These are phyloP conservation scores for Candida insectalens DNA, from an alignment of 805 yeast genomes.

Conservation along the genomic window DNA sequence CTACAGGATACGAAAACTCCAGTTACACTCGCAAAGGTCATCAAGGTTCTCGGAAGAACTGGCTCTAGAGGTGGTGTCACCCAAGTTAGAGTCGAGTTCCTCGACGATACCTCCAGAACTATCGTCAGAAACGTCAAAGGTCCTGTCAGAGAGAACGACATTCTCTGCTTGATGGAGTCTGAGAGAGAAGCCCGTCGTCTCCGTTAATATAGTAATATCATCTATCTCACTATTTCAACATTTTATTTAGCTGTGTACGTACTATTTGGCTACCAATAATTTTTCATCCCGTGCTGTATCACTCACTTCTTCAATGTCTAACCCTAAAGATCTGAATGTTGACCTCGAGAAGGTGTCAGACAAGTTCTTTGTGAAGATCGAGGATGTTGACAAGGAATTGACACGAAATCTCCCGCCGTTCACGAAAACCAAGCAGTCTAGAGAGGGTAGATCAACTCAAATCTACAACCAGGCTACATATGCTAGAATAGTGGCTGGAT, in stretches of 20 bases:
- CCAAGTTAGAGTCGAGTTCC: slow-evolving; percentile 96
- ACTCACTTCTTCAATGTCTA: too few species aligned
- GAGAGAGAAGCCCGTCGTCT: slow-evolving; percentile 99
- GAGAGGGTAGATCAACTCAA: slow-evolving; percentile 53
- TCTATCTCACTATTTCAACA: too few species aligned
- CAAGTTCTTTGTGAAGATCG: slow-evolving; percentile 4
- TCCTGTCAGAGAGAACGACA: slow-evolving; percentile 96
- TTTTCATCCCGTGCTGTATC: too few species aligned
- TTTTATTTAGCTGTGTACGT: too few species aligned
- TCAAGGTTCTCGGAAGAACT: slow-evolving; percentile 99
- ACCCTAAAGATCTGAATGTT: slow-evolving; percentile 2
- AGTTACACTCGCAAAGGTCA: slow-evolving; percentile 98
- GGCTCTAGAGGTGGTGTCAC: slow-evolving; percentile 99
- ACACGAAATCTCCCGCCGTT: slow-evolving; percentile 11
- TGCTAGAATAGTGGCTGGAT: slow-evolving; percentile 89
- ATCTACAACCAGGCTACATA: slow-evolving; percentile 51
- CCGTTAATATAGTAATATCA: slow-evolving; percentile 41
- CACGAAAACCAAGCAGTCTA: slow-evolving; percentile 24
- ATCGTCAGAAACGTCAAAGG: slow-evolving; percentile 96
- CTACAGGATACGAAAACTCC: slow-evolving; percentile 63
- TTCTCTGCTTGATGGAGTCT: slow-evolving; percentile 98
- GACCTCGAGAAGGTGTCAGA: slow-evolving; percentile 2
- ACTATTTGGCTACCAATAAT: too few species aligned
- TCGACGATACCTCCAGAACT: slow-evolving; percentile 91
- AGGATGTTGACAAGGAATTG: slow-evolving; percentile 9